Percentiles rank a stretch among this genome's conserved stretches.
phyloP scores from a whole-genome alignment of 495 filamentous ascomycete genomes.

The Aspergillus olivimuriae region DNA sequence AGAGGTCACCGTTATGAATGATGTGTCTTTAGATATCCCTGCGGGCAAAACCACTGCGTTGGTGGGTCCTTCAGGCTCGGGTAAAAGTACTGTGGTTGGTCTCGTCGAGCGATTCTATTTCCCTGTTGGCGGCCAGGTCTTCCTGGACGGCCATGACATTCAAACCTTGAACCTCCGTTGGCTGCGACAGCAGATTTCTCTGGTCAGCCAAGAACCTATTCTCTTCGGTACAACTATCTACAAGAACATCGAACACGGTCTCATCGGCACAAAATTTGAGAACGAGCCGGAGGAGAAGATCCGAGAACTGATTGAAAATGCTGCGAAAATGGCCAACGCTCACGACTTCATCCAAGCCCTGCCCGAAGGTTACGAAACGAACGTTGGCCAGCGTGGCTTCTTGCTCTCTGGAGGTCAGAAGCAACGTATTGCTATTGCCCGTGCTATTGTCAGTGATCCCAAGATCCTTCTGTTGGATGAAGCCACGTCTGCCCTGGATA shows the following conservation, averaged over 20 bases:
- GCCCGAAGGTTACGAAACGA: constrained; percentile 87
- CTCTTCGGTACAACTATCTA: constrained; percentile 79
- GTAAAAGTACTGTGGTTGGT: constrained; percentile 90
- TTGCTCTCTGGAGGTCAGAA: constrained; percentile 92
- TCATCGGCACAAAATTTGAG: constrained; percentile 80
- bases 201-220: constrained; percentile 74
- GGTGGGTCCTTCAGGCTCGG: constrained; percentile 79
- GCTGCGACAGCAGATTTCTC: constrained; percentile 83
- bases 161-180: constrained; percentile 78
- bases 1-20: constrained; percentile 79
- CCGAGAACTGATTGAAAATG: constrained; percentile 64
- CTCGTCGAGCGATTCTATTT: constrained; percentile 91
- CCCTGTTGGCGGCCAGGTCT: constrained; percentile 71
- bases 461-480: constrained; percentile 93
- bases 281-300: constrained; percentile 57
- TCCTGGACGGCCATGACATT: constrained; percentile 80
- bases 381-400: constrained; percentile 93
- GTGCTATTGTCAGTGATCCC: constrained; percentile 90
- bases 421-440: constrained; percentile 84
- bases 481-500: constrained; percentile 91
- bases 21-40: constrained; percentile 69
- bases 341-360: constrained; percentile 83
- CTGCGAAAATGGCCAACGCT: constrained; percentile 86
- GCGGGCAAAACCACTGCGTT: constrained; percentile 85
- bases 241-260: constrained; percentile 77